phyloP scores from a whole-genome alignment of 2,329 filamentous ascomycete species.

The Dactylella cylindrospora region DNA sequence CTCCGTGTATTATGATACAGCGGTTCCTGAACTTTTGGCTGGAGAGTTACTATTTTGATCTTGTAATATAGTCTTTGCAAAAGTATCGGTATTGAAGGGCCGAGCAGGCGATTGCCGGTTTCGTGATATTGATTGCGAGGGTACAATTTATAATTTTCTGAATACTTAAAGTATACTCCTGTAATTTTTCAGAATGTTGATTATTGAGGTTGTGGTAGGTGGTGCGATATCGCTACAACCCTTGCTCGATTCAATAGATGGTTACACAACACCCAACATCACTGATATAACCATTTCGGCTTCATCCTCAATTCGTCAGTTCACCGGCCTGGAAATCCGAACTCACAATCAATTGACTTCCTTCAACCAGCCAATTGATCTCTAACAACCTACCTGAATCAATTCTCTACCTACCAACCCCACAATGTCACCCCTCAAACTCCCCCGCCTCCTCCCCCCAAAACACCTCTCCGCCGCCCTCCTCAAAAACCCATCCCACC shows the following conservation, averaged over 20 bases:
- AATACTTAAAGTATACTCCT: too few species aligned
- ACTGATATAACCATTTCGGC: too few species aligned
- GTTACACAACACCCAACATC: too few species aligned
- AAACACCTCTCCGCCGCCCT: constrained; percentile 78
- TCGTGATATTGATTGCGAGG: constrained; percentile 16
- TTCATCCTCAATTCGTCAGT: too few species aligned
- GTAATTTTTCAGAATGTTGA: too few species aligned
- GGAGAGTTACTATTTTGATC: constrained; percentile 1
- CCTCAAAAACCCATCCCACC: constrained; percentile 75
- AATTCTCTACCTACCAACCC: not conserved
- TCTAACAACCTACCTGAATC: not conserved
- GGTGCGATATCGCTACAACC: too few species aligned
- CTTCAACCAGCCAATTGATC: too few species aligned
- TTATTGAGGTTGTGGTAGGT: too few species aligned
- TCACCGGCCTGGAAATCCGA: too few species aligned
- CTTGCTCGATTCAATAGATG: too few species aligned
- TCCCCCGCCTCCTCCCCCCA: constrained; percentile 83
- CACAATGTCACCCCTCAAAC: constrained; percentile 61
- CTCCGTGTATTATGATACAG: constrained; percentile 7
- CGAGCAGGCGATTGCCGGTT: constrained; percentile 29
- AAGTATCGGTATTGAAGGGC: constrained; percentile 6
- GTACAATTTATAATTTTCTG: too few species aligned
- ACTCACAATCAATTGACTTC: too few species aligned
- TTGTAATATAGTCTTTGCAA: constrained; percentile 29
- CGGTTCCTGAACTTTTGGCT: not conserved